A percentile compares a stretch with the other conserved stretches of the same genome.
phyloP scores from a whole-genome alignment of 805 yeast species.

The Ogataea saltuana region DNA sequence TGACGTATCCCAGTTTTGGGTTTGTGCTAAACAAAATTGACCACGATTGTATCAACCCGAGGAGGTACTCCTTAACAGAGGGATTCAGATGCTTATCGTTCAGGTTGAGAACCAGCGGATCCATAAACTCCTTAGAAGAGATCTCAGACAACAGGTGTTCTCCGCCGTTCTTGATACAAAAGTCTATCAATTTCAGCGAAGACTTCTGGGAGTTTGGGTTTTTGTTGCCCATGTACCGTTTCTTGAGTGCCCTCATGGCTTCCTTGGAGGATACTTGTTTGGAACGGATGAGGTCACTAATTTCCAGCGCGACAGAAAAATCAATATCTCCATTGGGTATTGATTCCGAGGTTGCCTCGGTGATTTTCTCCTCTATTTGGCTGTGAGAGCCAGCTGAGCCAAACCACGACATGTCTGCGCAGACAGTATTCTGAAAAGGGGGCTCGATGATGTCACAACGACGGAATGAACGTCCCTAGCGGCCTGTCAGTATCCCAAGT shows the following conservation, averaged over 20 bases:
- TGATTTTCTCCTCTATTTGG: constrained; percentile 61
- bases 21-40: constrained; percentile 69
- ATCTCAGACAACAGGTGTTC: constrained; percentile 77
- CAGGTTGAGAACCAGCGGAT: constrained; percentile 58
- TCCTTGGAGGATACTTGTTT: constrained; percentile 77
- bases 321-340: constrained; percentile 92
- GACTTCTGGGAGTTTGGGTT: constrained; percentile 83
- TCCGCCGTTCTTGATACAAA: constrained; percentile 93
- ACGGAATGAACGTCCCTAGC: too few species aligned
- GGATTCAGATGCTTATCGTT: constrained; percentile 36
- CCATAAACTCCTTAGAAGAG: constrained; percentile 83
- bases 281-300: constrained; percentile 83
- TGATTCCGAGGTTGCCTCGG: constrained; percentile 81
- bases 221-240: constrained; percentile 54
- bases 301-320: constrained; percentile 67
- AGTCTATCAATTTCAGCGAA: constrained; percentile 74
- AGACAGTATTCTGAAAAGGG: not conserved
- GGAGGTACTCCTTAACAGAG: constrained; percentile 59
- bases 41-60: constrained; percentile 76
- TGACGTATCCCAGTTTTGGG: constrained; percentile 64
- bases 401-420: constrained; percentile 54
- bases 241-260: constrained; percentile 82
- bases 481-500: too few species aligned
- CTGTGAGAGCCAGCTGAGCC: constrained; percentile 35
- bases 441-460: too few species aligned